These are phyloP conservation scores for Malus orientalis DNA, from an alignment of 306 rosid genomes.

Conservation along the genomic window DNA sequence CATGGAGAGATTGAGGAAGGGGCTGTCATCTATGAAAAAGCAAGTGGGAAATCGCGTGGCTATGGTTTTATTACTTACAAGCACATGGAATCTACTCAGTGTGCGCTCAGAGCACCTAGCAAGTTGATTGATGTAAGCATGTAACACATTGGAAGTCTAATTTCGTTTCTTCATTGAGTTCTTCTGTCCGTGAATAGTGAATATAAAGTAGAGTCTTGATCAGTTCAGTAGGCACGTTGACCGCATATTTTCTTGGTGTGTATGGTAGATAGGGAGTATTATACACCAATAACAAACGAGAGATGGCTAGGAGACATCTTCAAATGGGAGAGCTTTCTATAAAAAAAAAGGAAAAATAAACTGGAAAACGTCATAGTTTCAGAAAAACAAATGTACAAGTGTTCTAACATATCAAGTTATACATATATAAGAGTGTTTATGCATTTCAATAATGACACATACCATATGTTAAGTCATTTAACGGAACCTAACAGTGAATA, in stretches of 20 bases:
- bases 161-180: background rate
- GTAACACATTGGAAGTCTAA: background rate
- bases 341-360: too few relatives aligned
- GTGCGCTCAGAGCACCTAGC: slow-evolving; percentile 66
- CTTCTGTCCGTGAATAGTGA: background rate
- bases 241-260: background rate
- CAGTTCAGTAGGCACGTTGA: background rate
- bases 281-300: background rate
- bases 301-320: background rate
- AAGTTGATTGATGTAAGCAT: slow-evolving; percentile 69
- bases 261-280: background rate
- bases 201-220: background rate
- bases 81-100: slow-evolving; percentile 61
- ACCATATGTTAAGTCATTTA: too few relatives aligned
- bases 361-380: background rate
- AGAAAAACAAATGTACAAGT: background rate
- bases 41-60: slow-evolving; percentile 62
- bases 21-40: slow-evolving; percentile 58
- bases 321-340: background rate
- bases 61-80: slow-evolving; percentile 81
- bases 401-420: too few relatives aligned
- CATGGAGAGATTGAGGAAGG: slow-evolving; percentile 90
- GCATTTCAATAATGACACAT: too few relatives aligned
- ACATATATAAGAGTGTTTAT: too few relatives aligned
- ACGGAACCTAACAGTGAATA: too few relatives aligned